Evolutionary conservation across 2,329 filamentous ascomycete species (phyloP).

Genomic region (Pseudonectria buxi): DNA sequence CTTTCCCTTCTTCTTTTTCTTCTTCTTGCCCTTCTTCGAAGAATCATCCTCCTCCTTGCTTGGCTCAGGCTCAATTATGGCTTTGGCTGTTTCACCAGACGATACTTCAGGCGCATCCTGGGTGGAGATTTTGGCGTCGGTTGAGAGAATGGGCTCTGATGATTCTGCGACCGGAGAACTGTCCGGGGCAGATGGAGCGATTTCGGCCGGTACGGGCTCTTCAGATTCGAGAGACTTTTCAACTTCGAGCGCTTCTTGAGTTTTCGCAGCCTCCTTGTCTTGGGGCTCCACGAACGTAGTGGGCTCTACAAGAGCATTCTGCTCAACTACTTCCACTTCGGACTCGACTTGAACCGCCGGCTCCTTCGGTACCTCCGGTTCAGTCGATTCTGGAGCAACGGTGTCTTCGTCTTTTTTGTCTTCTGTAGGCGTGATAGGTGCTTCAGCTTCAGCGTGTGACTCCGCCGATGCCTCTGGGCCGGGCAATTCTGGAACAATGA

Average conservation of each 20-base stretch:
- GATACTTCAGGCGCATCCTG: too few species aligned
- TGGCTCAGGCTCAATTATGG: too few species aligned
- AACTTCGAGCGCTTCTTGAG: constrained; percentile 3
- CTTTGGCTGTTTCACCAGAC: too few species aligned
- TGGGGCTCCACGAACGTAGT: neutral
- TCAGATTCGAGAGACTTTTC: constrained; percentile 3
- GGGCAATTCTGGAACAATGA: too few species aligned
- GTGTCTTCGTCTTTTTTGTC: too few species aligned
- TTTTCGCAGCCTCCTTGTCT: neutral
- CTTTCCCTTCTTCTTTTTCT: constrained; percentile 8
- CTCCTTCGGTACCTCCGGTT: neutral
- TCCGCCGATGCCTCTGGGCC: too few species aligned
- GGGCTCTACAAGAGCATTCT: neutral
- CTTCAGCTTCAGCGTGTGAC: too few species aligned
- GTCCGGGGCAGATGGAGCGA: neutral
- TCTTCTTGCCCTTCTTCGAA: constrained; percentile 18
- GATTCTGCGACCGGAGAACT: neutral
- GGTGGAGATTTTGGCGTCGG: too few species aligned
- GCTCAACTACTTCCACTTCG: neutral
- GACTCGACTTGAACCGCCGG: neutral
- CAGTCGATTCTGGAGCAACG: neutral
- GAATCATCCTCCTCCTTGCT: neutral
- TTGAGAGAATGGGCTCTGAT: neutral
- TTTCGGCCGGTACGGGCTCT: neutral
- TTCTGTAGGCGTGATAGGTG: too few species aligned